Evolutionary conservation across 768 basidiomycete genomes (phyloP), one percentile per base, ranked within the genome.

Genomic region (Multifurca ochricompacta): DNA sequence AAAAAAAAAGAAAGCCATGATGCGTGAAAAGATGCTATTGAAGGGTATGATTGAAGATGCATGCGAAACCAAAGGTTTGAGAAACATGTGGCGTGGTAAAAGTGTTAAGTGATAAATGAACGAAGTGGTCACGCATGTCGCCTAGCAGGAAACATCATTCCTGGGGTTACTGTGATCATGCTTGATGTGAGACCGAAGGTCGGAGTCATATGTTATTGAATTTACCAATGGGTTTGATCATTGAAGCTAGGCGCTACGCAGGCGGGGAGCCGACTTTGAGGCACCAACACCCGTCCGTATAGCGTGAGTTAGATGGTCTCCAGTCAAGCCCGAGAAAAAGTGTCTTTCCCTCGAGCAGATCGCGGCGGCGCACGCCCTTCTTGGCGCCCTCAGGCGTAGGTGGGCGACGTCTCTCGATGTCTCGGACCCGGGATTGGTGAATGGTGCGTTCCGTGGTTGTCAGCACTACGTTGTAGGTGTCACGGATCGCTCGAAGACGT

Each of bases 401-500:
- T 66, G 70, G 48, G 69, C 70, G 14, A 70, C 67, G 45, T 74
- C 59, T 28, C 73, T 74, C 1, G 72, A 71, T 28, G 36, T 61
- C 66, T 6, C 56, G 43, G 47, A 59, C 58, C 30, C 61, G 60
- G 45, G 36, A 14, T 55, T 59, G 50, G 61, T 62, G 32, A 28
- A 63, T 63, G 37, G 63, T 50, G 39, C 68, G 70, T 30, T 84
- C 81, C 31, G 73, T 69, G 21, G 62, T 60, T 1, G 75, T 74
- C 63, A 85, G 67, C 7, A 69, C 71, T 34, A 69, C 65, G 43
- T 73, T 65, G 56, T 76, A 79, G 5, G 72, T 67, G 39, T 76
- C 71, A 62, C 79, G 75, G 25, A 86, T 81, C 9, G 74, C 77
- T 74, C 65, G 62, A 83, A 81, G 31, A 86, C 73, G 48, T 85